phyloP scores from a whole-genome alignment of 208 protist species.

The Acanthamoeba polyphaga region DNA sequence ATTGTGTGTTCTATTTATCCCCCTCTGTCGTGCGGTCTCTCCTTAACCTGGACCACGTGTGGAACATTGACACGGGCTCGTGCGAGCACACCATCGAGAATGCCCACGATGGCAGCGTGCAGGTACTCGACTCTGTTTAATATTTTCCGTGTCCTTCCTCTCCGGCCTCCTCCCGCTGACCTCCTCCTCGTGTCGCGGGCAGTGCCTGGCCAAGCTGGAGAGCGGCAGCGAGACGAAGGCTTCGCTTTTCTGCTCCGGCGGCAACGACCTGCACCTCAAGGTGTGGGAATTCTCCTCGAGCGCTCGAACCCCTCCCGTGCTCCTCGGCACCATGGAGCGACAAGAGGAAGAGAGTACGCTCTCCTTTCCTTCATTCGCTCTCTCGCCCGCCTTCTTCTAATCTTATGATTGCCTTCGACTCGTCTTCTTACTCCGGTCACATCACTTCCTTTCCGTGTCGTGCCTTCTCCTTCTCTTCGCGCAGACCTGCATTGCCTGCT shows the following conservation, averaged over 20 bases:
- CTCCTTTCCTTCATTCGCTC: not conserved
- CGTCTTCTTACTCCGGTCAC: too few species aligned
- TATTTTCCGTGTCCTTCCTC: not conserved
- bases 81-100: constrained; percentile 53
- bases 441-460: not conserved
- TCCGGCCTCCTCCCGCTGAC: not conserved
- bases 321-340: constrained; percentile 36
- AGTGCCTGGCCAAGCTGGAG: constrained; percentile 36
- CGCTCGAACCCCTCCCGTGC: not conserved
- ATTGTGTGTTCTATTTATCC: not conserved
- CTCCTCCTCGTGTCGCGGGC: not conserved
- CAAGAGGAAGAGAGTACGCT: constrained; percentile 74
- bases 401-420: not conserved
- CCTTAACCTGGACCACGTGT: constrained; percentile 27
- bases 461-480: not conserved
- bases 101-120: constrained; percentile 54
- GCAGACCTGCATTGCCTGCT: constrained; percentile 64
- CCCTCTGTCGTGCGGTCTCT: not conserved
- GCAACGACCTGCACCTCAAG: constrained; percentile 52
- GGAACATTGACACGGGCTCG: constrained; percentile 36
- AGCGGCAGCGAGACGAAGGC: not conserved
- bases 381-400: not conserved
- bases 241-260: constrained; percentile 21
- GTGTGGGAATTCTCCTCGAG: constrained; percentile 19
- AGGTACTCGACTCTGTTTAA: not conserved